Evolutionary conservation across 1,139 yeast genomes (phyloP).

Genomic region (Geotrichum citri-aurantii): DNA sequence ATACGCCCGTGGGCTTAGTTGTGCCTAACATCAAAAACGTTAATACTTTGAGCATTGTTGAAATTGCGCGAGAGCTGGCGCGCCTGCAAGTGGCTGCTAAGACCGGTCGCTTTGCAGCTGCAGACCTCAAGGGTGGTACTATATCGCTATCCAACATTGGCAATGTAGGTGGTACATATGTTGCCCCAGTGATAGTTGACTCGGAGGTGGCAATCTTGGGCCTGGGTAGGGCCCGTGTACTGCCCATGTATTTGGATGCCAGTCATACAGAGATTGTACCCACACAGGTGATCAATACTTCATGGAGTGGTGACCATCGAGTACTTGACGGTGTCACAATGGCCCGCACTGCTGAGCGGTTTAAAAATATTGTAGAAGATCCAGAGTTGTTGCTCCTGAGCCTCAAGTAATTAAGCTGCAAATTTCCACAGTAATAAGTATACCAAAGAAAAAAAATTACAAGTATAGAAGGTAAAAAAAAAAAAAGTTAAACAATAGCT

Average conservation of each 20-base stretch:
- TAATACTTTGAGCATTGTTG: slow-evolving; percentile 55
- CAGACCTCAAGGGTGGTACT: slow-evolving; percentile 71
- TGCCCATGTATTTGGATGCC: slow-evolving; percentile 30
- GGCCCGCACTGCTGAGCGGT: slow-evolving; percentile 32
- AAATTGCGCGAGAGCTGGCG: slow-evolving; percentile 56
- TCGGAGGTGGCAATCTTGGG: slow-evolving; percentile 36
- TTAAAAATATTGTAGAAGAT: slow-evolving; percentile 30
- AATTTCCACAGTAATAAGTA: no score
- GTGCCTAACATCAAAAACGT: slow-evolving; percentile 71
- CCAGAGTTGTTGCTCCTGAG: slow-evolving; percentile 14
- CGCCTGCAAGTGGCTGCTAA: slow-evolving; percentile 53
- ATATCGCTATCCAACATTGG: slow-evolving; percentile 75
- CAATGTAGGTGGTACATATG: slow-evolving; percentile 70
- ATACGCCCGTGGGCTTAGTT: slow-evolving; percentile 69
- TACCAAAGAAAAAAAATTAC: background rate
- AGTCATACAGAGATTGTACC: slow-evolving; percentile 28
- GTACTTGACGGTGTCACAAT: slow-evolving; percentile 36
- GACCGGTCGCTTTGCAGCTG: slow-evolving; percentile 60
- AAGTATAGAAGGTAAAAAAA: background rate
- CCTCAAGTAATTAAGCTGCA: background rate
- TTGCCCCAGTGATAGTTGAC: slow-evolving; percentile 58
- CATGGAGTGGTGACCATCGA: slow-evolving; percentile 38
- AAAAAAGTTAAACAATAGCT: background rate
- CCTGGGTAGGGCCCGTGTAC: slow-evolving; percentile 29
- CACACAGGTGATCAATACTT: slow-evolving; percentile 29